Evolutionary conservation across 2,329 filamentous ascomycete genomes (phyloP).

Genomic region (Fusarium udum): DNA sequence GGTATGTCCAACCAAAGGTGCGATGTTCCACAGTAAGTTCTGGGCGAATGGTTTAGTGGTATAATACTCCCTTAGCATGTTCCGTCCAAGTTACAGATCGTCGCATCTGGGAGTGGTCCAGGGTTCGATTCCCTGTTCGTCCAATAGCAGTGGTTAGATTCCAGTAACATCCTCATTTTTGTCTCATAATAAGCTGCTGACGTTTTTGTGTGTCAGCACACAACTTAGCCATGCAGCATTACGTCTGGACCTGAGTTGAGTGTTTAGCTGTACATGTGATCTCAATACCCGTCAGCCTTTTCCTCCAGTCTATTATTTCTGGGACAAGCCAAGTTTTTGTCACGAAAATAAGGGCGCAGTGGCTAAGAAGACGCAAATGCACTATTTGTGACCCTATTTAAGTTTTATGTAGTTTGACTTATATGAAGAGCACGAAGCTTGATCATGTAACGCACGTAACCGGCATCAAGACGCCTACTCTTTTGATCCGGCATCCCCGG

Average conservation of each 20-base stretch:
- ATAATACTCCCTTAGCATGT: constrained; percentile 4
- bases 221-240: no score
- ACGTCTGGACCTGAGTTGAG: neutral
- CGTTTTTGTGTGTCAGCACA: no score
- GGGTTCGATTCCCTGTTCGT: constrained; percentile 4
- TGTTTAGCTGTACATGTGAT: neutral
- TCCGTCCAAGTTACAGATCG: neutral
- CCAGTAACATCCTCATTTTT: neutral
- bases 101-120: neutral
- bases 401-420: neutral
- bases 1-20: rapidly evolving
- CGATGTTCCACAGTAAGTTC: neutral
- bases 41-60: constrained; percentile 4
- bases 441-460: no score
- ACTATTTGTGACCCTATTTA: neutral
- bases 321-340: neutral
- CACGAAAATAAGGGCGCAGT: neutral
- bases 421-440: neutral
- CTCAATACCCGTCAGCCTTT: neutral
- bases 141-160: neutral
- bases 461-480: neutral
- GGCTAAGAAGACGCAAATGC: no score
- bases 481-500: no score
- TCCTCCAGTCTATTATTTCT: no score
- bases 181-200: neutral